phyloP scores from a whole-genome alignment of 345 rosid genomes.

The Turnera subulata region DNA sequence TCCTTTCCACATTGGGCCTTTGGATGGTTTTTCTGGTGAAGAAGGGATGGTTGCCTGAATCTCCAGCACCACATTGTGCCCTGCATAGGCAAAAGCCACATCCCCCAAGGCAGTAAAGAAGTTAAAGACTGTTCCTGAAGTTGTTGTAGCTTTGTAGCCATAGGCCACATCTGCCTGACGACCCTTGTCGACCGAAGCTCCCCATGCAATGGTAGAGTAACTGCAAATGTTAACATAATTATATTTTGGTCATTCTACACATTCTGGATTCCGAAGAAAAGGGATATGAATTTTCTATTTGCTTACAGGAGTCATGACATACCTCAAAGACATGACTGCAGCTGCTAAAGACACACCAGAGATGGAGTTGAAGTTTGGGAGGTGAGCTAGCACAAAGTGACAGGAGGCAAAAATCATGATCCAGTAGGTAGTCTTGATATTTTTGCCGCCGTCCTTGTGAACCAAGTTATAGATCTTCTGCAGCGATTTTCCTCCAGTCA shows the following conservation, averaged over 20 bases:
- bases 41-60: slow-evolving; percentile 34
- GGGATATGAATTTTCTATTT: background rate
- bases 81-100: slow-evolving; percentile 32
- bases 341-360: slow-evolving; percentile 28
- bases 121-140: slow-evolving; percentile 18
- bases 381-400: slow-evolving; percentile 27
- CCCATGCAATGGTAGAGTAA: slow-evolving; percentile 29
- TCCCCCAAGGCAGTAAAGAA: slow-evolving; percentile 26
- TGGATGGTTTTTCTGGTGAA: slow-evolving; percentile 28
- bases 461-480: slow-evolving; percentile 17
- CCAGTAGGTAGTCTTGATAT: slow-evolving; percentile 17
- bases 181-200: slow-evolving; percentile 24
- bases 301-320: background rate
- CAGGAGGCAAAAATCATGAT: slow-evolving; percentile 31
- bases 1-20: slow-evolving; percentile 30
- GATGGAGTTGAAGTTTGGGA: slow-evolving; percentile 28
- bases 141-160: slow-evolving; percentile 9
- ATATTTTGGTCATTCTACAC: too few species aligned
- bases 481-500: slow-evolving; percentile 29
- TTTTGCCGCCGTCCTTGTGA: slow-evolving; percentile 7
- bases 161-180: slow-evolving; percentile 16
- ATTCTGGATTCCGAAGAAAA: too few species aligned
- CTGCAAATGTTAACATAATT: background rate
- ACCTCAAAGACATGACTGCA: slow-evolving; percentile 31
- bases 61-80: slow-evolving; percentile 31